These are phyloP conservation scores for Chaetomiaceae sp. DNA, from an alignment of 2,329 filamentous ascomycete species.

Conservation along the genomic window DNA sequence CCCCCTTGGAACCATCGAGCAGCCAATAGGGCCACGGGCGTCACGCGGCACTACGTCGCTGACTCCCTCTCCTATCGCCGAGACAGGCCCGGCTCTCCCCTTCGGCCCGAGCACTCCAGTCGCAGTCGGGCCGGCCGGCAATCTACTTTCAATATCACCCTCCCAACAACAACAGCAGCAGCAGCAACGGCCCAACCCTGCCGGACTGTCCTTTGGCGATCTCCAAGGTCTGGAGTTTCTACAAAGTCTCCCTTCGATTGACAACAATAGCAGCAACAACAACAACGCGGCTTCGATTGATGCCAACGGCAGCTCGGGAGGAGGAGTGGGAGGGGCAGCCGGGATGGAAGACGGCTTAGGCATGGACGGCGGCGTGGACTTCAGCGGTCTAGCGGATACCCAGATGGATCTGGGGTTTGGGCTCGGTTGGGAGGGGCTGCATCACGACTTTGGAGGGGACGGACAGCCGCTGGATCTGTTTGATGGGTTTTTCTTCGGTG, in stretches of 20 bases:
- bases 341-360: too few relatives aligned
- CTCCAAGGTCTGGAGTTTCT: conserved; percentile 50
- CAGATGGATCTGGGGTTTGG: conserved; percentile 61
- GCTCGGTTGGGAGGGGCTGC: conserved; percentile 56
- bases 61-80: conserved; percentile 1
- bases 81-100: background rate
- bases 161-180: conserved; percentile 30
- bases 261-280: background rate
- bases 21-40: too few relatives aligned
- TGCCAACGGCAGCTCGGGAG: conserved; percentile 4
- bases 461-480: conserved; percentile 60
- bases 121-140: conserved; percentile 18
- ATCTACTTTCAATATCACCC: too few relatives aligned
- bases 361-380: conserved; percentile 21
- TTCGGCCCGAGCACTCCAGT: background rate
- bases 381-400: conserved; percentile 32
- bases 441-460: conserved; percentile 58
- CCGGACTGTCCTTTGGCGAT: conserved; percentile 37
- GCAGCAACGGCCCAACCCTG: conserved; percentile 18
- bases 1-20: conserved; percentile 29
- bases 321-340: too few relatives aligned
- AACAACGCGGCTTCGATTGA: too few relatives aligned
- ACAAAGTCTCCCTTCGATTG: conserved; percentile 33
- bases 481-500: conserved; percentile 67
- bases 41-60: background rate